Evolutionary conservation across 768 basidiomycete species (phyloP).

Genomic region (Kwoniella mangroviensis): DNA sequence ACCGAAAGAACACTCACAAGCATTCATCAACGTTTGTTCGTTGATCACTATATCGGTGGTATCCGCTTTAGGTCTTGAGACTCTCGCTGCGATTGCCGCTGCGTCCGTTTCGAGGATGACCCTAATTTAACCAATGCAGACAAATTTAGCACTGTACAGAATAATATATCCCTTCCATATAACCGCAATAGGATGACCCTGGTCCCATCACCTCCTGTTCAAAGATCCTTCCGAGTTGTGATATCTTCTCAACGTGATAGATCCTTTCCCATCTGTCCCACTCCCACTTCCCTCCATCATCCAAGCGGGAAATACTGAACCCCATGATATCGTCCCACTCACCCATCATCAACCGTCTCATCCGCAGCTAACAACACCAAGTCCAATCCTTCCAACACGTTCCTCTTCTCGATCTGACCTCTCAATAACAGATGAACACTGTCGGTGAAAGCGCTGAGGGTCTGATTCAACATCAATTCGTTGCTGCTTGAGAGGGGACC

Average conservation of each 20-base stretch:
- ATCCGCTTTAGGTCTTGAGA: constrained; percentile 88
- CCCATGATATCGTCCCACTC: constrained; percentile 53
- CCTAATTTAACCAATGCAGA: constrained; percentile 59
- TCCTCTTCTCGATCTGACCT: constrained; percentile 92
- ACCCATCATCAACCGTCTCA: constrained; percentile 99
- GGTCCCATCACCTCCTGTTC: too few relatives aligned
- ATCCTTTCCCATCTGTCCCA: too few relatives aligned
- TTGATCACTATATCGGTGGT: constrained; percentile 97
- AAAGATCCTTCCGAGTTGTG: too few relatives aligned
- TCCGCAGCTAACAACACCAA: constrained; percentile 88
- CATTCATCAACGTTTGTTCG: constrained; percentile 92
- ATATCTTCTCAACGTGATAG: too few relatives aligned
- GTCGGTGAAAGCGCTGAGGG: constrained; percentile 81
- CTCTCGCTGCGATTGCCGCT: constrained; percentile 90
- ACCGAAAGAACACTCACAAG: constrained; percentile 67
- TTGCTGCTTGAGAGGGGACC: constrained; percentile 80
- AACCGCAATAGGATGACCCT: too few relatives aligned
- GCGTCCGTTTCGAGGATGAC: constrained; percentile 97
- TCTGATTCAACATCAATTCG: constrained; percentile 91
- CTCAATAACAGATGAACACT: constrained; percentile 82
- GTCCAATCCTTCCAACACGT: constrained; percentile 91
- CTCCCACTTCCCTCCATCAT: too few relatives aligned
- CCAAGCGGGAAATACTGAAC: too few relatives aligned
- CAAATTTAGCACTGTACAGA: too few relatives aligned
- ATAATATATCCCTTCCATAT: too few relatives aligned